phyloP scores from a whole-genome alignment of 257 asterid species.

The Galeopsis tetrahit region DNA sequence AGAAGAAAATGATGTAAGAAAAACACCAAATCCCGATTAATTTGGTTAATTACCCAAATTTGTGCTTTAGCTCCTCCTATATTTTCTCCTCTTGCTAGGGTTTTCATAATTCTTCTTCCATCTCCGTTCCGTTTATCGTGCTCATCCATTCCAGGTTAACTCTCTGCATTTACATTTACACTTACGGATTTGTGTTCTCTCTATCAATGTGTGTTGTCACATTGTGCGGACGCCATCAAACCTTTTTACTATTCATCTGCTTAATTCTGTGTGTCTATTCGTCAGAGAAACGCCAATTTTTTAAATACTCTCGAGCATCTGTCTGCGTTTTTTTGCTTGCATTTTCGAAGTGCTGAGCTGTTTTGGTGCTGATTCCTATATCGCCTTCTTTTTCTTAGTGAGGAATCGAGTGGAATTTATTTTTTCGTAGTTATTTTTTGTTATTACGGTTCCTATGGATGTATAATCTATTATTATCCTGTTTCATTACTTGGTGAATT shows the following conservation, averaged over 20 bases:
- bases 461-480: not conserved
- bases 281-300: not conserved
- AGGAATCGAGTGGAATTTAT: not conserved
- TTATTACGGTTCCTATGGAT: not conserved
- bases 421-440: not conserved
- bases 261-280: not conserved
- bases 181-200: not conserved
- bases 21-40: slow-evolving; percentile 31
- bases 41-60: slow-evolving; percentile 36
- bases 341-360: not conserved
- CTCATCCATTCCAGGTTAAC: not conserved
- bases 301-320: not conserved
- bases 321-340: not conserved
- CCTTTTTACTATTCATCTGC: not conserved
- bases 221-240: not conserved
- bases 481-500: not conserved
- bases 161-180: not conserved
- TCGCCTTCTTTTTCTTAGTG: not conserved
- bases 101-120: not conserved
- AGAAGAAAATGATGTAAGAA: slow-evolving; percentile 28
- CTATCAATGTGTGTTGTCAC: not conserved
- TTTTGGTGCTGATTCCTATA: not conserved
- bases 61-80: not conserved
- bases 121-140: too few relatives aligned
- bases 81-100: not conserved